Base-by-base conservation (phyloP, 768 basidiomycete genomes). In the Naematelia aurantialba region DNA sequence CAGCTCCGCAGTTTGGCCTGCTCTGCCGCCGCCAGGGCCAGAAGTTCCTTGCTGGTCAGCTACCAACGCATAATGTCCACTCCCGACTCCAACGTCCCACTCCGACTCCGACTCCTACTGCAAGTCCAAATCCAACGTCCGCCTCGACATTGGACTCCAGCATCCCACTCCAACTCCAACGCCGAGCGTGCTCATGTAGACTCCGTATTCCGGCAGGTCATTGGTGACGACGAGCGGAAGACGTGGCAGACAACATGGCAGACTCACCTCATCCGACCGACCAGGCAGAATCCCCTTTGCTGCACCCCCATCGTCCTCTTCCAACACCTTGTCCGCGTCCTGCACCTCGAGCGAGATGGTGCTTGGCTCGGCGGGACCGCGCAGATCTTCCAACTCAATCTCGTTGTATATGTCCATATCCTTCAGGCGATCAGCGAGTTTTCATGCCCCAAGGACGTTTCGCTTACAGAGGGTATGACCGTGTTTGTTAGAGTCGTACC, bases 311-410 rank as follows among this genome's bases (percentile, higher is more conserved):
- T 62, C 53, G 1, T 46, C 44, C 2, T 63, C 62, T 12, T 67
- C 58, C 25, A 84, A 80, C 4, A 85, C 42, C 10, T 55, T 60
- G 2, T 89, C 85, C 55, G 86, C 83, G 66, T 89, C 89, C 76
- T 88, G 86, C 85, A 96, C 91, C 61, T 96, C 87, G 34, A 98
- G 81, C 1, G 85, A 72, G 27, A 96, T 88, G 2, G 89, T 89
- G 21, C 79, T 70, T 0, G 87, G 82, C 0, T 81, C 69, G 56
- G 87, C 84, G 1, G 83, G 81, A 48, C 87, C 87, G 65, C 85
- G 86, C 25, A 98, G 80, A 70, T 98, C 94, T 54, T 89, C 87
- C 2, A 93, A 80, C 58, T 91, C 89, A 54, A 98, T 87, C 70
- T 89, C 84, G 22, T 78, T 72, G 47, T 82, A 81, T 25, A 76